Base-by-base conservation (phyloP, 2,329 filamentous ascomycete species). In the Teratosphaeria epicoccoides region DNA sequence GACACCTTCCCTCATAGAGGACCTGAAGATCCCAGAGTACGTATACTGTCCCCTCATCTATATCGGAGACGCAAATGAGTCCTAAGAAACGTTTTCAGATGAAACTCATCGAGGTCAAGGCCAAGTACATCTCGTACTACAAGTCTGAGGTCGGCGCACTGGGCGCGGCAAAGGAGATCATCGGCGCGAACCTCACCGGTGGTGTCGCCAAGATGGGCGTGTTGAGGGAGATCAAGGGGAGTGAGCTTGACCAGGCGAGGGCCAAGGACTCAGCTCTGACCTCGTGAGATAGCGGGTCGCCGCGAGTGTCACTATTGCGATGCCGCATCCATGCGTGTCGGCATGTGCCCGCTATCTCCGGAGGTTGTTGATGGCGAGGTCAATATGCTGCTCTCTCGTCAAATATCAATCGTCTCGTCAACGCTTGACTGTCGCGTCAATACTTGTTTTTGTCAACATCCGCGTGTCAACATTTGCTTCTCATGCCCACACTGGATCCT, bases 21-120 rank as follows among this genome's bases (percentile, higher is more conserved):
- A 0, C 62, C 70, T 0, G 68, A 74, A 17, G 75, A 77, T 56
- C 75, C 74, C n/a, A n/a, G n/a, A n/a, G n/a, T n/a, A n/a, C n/a
- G n/a, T n/a, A n/a, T n/a, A n/a, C n/a, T n/a, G n/a, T n/a, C n/a
- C n/a, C n/a, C n/a, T n/a, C n/a, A n/a, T n/a, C n/a, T n/a, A n/a
- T n/a, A n/a, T n/a, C n/a, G n/a, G n/a, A n/a, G n/a, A n/a, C n/a
- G n/a, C n/a, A n/a, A n/a, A n/a, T n/a, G n/a, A n/a, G n/a, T n/a
- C n/a, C n/a, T n/a, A n/a, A n/a, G n/a, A n/a, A n/a, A n/a, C n/a
- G n/a, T n/a, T n/a, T n/a, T 12, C 59, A 74, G 4, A 75, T 76
- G 72, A 62, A 59, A 37, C 52, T 73, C 45, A 71, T 73, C 43
- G 69, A 72, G 61, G 58, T 68, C 28, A 60, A 62, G 59, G 53